A percentile compares a stretch with the other conserved stretches of the same genome.
Evolutionary conservation across 768 basidiomycete species (phyloP).

Genomic region (Agrocybe chaxingu): DNA sequence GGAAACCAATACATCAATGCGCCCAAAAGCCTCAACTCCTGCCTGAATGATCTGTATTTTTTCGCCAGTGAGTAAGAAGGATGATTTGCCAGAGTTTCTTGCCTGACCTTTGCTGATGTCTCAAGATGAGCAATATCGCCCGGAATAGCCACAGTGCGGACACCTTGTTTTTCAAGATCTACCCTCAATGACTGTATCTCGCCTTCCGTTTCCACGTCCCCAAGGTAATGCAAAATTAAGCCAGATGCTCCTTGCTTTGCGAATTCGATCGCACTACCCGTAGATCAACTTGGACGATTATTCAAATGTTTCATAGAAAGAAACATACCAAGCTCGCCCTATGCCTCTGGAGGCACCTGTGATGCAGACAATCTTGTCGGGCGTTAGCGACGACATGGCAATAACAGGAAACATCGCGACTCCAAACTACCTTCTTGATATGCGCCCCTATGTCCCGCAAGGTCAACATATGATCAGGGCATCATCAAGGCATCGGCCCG

Average conservation of each 20-base stretch:
- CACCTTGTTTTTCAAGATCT: constrained; percentile 40
- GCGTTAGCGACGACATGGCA: constrained; percentile 39
- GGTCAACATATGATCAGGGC: not conserved
- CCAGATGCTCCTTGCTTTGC: constrained; percentile 62
- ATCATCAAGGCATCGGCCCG: not conserved
- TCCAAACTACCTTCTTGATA: not conserved
- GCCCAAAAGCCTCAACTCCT: constrained; percentile 57
- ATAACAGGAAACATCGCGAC: not conserved
- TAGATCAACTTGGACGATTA: not conserved
- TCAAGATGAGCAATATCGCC: constrained; percentile 63
- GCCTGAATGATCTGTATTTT: constrained; percentile 53
- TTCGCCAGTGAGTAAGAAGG: not conserved
- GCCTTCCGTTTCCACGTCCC: constrained; percentile 48
- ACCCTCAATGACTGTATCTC: constrained; percentile 45
- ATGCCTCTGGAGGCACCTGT: constrained; percentile 77
- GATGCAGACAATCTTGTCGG: constrained; percentile 62
- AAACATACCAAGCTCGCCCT: constrained; percentile 54
- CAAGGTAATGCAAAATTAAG: constrained; percentile 66
- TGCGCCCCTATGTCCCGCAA: not conserved
- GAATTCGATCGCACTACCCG: constrained; percentile 50
- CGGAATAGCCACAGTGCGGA: constrained; percentile 45
- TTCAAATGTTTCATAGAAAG: not conserved
- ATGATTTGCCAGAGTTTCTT: not conserved
- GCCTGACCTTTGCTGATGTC: constrained; percentile 51
- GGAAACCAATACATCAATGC: constrained; percentile 54